Percentiles rank a stretch among this genome's conserved stretches.
Evolutionary conservation across 768 basidiomycete genomes (phyloP).

Genomic region (Xerocomellus dryophilus): DNA sequence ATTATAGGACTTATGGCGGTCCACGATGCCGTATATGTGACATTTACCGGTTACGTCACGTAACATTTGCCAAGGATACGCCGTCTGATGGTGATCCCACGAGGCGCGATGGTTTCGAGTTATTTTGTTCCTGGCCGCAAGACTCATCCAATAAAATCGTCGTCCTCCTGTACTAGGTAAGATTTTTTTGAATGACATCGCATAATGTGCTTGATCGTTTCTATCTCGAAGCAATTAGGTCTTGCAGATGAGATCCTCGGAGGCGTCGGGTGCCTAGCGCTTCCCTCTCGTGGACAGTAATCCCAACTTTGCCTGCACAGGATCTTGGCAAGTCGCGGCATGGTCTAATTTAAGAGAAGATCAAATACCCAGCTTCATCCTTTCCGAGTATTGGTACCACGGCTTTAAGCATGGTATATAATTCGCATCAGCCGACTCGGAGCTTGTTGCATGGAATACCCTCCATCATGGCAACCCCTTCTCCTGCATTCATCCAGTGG

Average conservation of each 20-base stretch:
- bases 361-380: background rate
- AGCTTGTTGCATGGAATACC: background rate
- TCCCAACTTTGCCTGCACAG: background rate
- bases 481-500: constrained; percentile 1
- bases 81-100: too few relatives aligned
- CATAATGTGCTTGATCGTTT: background rate
- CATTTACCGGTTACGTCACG: too few relatives aligned
- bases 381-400: background rate
- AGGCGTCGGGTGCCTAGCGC: too few relatives aligned
- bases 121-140: too few relatives aligned
- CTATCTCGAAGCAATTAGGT: background rate
- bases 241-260: background rate
- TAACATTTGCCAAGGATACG: background rate
- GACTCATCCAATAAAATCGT: background rate
- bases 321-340: too few relatives aligned
- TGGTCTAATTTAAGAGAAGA: background rate
- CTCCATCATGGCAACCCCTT: background rate
- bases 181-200: background rate
- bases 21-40: too few relatives aligned
- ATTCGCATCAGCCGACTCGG: background rate
- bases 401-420: background rate
- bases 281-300: background rate
- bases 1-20: too few relatives aligned
- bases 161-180: too few relatives aligned
- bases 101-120: too few relatives aligned